Conservation (phyloP, 2,329 filamentous ascomycete species). For the Claviceps maximensis region DNA sequence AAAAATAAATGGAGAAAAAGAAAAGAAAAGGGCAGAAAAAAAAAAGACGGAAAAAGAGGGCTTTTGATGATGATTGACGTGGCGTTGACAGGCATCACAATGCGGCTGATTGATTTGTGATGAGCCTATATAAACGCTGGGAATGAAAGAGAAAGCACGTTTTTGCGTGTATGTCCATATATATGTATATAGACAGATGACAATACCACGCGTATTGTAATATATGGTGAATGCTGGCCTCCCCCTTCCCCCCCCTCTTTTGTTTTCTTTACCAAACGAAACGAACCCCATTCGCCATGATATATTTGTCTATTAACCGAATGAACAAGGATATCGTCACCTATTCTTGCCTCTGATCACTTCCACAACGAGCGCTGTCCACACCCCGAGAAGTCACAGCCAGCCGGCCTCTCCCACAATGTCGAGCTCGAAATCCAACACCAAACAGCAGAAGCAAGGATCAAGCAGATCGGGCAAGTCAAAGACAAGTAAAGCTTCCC, state of each 20-base stretch:
- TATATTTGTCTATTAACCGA: not conserved
- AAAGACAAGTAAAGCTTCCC: too few species aligned
- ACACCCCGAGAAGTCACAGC: not conserved
- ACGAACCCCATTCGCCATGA: not conserved
- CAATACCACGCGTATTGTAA: not conserved
- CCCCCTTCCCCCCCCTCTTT: not conserved
- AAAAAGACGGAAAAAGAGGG: not conserved
- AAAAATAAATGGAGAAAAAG: not conserved
- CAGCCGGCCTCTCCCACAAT: not conserved
- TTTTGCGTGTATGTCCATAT: not conserved
- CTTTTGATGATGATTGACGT: not conserved
- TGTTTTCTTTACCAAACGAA: not conserved
- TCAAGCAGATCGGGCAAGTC: not conserved
- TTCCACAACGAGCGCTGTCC: not conserved
- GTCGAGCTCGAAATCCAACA: not conserved
- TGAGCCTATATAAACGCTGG: not conserved
- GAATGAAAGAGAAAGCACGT: not conserved
- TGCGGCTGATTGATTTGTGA: not conserved
- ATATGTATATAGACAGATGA: not conserved
- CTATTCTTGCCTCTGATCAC: not conserved
- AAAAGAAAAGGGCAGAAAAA: not conserved
- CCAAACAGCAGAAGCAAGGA: conserved; percentile 1
- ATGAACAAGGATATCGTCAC: not conserved
- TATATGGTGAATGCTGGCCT: not conserved
- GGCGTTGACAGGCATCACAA: not conserved